Evolutionary conservation across 78 protist genomes (phyloP), one percentile per base, ranked within the genome.

Genomic region (Dictyostelium brefeldianum): DNA sequence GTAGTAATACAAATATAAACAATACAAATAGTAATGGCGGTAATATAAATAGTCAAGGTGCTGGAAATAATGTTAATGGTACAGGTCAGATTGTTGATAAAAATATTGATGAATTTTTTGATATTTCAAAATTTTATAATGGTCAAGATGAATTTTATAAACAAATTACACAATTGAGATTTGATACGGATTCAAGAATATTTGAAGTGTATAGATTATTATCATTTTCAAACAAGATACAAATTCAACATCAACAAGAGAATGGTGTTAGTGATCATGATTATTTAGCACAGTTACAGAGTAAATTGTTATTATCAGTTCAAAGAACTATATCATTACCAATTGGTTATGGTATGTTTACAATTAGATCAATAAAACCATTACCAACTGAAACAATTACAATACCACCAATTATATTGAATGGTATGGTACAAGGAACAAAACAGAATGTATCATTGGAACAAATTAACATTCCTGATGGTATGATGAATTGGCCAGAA

Each of bases 401-500:
- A 7, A 56, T 96, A 7, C 85, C 96, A 47, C 92, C 84, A 12
- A 20, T 96, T 31, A 29, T 56, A 17, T 50, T 81, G 53, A 89
- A 43, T 65, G 96, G 94, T 0, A n/a, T 18, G 10, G 82, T 89
- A 14, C 50, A 56, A 14, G 85, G 78, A 3, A 15, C 80, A 31
- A 73, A 85, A 47, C 48, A 80, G 14, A 41, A 67, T 14, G 47
- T 59, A 20, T 53, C 81, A 20, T 46, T 80, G 47, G 71, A 59
- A 53, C 43, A 31, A 18, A 29, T 20, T 14, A 56, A 27, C 5
- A 0, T 36, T 2, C 41, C 56, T 2, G 46, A 89, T 15, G 53
- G 47, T 36, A 18, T 74, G 43, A 14, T 82, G 53, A 27, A 12
- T 20, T 98, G 99, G 99, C 96, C 99, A 10, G 93, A 94, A 20